Conservation (phyloP, 768 basidiomycete species). For the Psilocybe azurescens region DNA sequence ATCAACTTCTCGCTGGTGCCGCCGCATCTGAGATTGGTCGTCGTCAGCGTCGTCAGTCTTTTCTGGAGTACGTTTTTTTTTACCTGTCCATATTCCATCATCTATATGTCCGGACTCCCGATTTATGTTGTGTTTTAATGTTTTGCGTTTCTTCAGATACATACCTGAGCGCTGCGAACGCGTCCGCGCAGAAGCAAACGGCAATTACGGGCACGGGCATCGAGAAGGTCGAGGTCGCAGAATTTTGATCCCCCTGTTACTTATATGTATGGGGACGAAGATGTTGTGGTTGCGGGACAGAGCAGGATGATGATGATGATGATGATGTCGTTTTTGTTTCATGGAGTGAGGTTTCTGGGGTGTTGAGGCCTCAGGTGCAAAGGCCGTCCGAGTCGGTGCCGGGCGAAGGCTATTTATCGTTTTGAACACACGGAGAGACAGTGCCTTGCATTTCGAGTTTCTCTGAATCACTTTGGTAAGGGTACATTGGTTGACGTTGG, state of each 20-base stretch:
- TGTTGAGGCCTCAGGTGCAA: too few relatives aligned
- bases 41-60: slow-evolving; percentile 77
- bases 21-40: slow-evolving; percentile 74
- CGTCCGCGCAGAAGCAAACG: slow-evolving; percentile 24
- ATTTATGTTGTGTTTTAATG: background rate
- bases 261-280: background rate
- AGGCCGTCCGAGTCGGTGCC: too few relatives aligned
- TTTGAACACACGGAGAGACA: too few relatives aligned
- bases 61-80: slow-evolving; percentile 71
- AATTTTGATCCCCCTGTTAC: background rate
- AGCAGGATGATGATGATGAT: too few relatives aligned
- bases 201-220: slow-evolving; percentile 2
- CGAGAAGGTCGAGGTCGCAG: slow-evolving; percentile 4
- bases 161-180: slow-evolving; percentile 65
- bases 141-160: slow-evolving; percentile 46
- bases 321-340: background rate
- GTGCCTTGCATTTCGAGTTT: too few relatives aligned
- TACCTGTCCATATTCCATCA: background rate
- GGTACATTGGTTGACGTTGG: too few relatives aligned
- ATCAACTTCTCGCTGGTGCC: slow-evolving; percentile 83
- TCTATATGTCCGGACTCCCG: slow-evolving; percentile 3
- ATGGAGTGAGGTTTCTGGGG: background rate
- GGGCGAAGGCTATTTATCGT: too few relatives aligned
- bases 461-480: too few relatives aligned
- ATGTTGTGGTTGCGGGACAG: background rate